These are phyloP conservation scores for Gossypium aridum DNA, from an alignment of 441 rosid species.

Conservation along the genomic window DNA sequence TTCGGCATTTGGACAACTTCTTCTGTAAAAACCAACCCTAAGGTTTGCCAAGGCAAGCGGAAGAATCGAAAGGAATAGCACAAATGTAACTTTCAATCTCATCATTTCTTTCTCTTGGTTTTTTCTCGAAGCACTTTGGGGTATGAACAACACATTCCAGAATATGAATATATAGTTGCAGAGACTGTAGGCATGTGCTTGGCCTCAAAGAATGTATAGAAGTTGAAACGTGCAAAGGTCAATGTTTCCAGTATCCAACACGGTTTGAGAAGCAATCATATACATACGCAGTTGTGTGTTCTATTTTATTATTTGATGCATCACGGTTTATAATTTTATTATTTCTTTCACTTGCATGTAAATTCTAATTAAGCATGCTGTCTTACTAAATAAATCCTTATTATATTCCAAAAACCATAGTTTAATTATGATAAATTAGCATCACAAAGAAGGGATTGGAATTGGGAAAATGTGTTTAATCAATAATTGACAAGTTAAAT, in stretches of 20 bases:
- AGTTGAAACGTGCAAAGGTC: slow-evolving; percentile 9
- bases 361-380: not conserved
- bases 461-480: no score
- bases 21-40: slow-evolving; percentile 40
- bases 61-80: slow-evolving; percentile 24
- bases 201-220: not conserved
- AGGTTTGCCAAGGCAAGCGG: slow-evolving; percentile 41
- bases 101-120: not conserved
- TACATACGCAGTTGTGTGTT: not conserved
- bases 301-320: not conserved
- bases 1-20: slow-evolving; percentile 55
- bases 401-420: not conserved
- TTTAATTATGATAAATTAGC: not conserved
- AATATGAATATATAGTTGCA: not conserved
- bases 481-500: no score
- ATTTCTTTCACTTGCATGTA: not conserved
- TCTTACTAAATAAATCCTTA: not conserved
- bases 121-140: not conserved
- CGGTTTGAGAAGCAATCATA: not conserved
- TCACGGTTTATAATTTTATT: no score
- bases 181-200: not conserved
- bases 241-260: not conserved
- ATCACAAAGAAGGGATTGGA: not conserved
- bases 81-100: slow-evolving; percentile 8
- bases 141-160: not conserved